Evolutionary conservation across 139 green algal genomes (phyloP), one percentile per base, ranked within the genome.

Genomic region (Chlamydomonas sp.): DNA sequence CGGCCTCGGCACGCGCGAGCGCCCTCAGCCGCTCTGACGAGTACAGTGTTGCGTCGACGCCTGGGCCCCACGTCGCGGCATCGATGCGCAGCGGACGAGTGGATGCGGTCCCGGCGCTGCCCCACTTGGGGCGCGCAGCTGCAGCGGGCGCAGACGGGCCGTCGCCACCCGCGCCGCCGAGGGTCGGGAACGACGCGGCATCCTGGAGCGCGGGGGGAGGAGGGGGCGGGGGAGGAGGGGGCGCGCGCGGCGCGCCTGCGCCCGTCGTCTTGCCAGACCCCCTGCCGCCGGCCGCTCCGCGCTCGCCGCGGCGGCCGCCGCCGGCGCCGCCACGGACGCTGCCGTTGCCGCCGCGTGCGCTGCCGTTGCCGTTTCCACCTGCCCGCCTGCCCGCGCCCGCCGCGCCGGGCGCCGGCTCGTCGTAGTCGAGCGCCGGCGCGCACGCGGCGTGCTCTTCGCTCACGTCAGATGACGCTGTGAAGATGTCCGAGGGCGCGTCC

Each of bases 401-500:
- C 26, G 16, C 34, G 54, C 54, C 34, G 54, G 24, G 30, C 24
- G 13, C 16, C 13, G 43, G 16, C 43, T 26, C 13, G 43, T 54
- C 16, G 43, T 26, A 26, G 43, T 26, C 43, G 13, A 16, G 43
- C 13, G 13, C 13, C 16, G 43, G 43, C 43, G 13, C 43, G 13
- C 13, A 54, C 13, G 43, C 43, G 8, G 30, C 54, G 24, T 64
- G 24, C 34, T 64, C 24, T 26, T 64, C 54, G 6, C 24, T 36
- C 8, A 64, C 54, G 24, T 64, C 54, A 33, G 54, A 64, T 10
- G 54, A 64, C 20, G 54, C 54, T 36, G 54, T 64, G 54, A 33
- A 64, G 54, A 64, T 26, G 54, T 64, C 54, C 8, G 54, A 64
- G 54, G 54, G 54, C 6, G 54, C 24, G 16, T 22, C 10, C 22